These are phyloP conservation scores for Cyamopsis tetragonoloba DNA, from an alignment of 306 rosid species.

Conservation along the genomic window DNA sequence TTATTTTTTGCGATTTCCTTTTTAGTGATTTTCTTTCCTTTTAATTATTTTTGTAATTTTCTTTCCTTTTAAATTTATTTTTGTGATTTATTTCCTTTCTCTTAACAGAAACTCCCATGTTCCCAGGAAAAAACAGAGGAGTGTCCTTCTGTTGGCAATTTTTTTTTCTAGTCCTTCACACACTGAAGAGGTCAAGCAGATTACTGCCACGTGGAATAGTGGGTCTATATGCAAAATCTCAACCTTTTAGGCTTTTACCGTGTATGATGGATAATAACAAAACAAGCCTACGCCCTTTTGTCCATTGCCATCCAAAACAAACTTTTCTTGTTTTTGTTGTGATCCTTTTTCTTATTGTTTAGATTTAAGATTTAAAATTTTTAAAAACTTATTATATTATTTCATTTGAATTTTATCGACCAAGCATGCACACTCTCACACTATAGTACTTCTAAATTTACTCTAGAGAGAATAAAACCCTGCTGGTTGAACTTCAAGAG, in stretches of 20 bases:
- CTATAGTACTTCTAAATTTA: too few relatives aligned
- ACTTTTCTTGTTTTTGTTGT: too few relatives aligned
- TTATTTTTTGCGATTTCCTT: too few relatives aligned
- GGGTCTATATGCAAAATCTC: slow-evolving; percentile 8
- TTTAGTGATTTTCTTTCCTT: background rate
- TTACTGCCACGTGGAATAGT: slow-evolving; percentile 27
- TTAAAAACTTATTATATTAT: too few relatives aligned
- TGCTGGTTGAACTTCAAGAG: too few relatives aligned
- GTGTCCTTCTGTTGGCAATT: background rate
- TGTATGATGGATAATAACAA: background rate
- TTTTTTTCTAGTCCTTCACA: slow-evolving; percentile 18
- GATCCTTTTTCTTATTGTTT: too few relatives aligned
- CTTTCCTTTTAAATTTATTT: too few relatives aligned
- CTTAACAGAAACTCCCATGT: background rate
- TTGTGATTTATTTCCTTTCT: background rate
- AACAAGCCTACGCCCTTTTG: background rate
- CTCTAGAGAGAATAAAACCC: too few relatives aligned
- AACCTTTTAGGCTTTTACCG: background rate
- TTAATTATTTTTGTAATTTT: slow-evolving; percentile 1
- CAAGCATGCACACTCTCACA: too few relatives aligned
- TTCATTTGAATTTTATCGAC: too few relatives aligned
- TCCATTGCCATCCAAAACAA: too few relatives aligned
- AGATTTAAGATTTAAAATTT: too few relatives aligned
- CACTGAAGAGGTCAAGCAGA: background rate
- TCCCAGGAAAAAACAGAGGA: background rate